These are phyloP conservation scores for Entomortierella beljakovae DNA, from an alignment of 192 early-diverging fungal genomes.

Conservation along the genomic window DNA sequence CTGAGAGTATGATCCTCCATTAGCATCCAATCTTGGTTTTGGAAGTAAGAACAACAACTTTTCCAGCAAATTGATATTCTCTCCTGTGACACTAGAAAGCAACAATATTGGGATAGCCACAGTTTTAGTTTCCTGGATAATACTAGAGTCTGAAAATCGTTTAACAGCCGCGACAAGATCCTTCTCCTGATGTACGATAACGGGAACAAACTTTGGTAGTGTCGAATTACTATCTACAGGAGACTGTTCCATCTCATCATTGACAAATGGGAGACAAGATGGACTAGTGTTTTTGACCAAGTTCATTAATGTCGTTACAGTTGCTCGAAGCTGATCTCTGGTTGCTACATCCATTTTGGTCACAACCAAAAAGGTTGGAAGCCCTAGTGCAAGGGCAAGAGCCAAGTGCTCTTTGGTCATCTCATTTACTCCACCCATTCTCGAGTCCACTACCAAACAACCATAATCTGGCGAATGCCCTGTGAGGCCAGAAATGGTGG, in stretches of 20 bases:
- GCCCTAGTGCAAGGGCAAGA: constrained; percentile 79
- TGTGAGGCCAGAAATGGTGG: constrained; percentile 92
- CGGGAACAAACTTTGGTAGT: constrained; percentile 41
- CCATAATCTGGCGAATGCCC: constrained; percentile 89
- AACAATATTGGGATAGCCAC: constrained; percentile 86
- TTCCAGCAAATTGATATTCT: constrained; percentile 72
- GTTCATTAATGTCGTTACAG: constrained; percentile 63
- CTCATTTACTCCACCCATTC: constrained; percentile 67
- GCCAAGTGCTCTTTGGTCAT: constrained; percentile 86
- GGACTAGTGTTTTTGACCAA: constrained; percentile 59
- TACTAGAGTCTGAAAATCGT: constrained; percentile 33
- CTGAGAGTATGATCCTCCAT: constrained; percentile 32
- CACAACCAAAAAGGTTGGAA: constrained; percentile 87
- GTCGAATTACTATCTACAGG: background rate
- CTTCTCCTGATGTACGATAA: constrained; percentile 56
- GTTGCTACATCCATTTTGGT: constrained; percentile 87
- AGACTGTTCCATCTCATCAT: constrained; percentile 48
- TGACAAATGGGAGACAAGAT: constrained; percentile 44
- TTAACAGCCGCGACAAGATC: constrained; percentile 50
- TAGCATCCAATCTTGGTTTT: constrained; percentile 59
- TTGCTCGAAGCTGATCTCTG: constrained; percentile 56
- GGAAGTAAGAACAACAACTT: constrained; percentile 79
- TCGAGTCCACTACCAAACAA: constrained; percentile 85
- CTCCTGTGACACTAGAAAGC: constrained; percentile 85
- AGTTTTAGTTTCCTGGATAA: constrained; percentile 43